These are phyloP conservation scores for Stellera chamaejasme DNA, from an alignment of 345 rosid genomes.

Conservation along the genomic window DNA sequence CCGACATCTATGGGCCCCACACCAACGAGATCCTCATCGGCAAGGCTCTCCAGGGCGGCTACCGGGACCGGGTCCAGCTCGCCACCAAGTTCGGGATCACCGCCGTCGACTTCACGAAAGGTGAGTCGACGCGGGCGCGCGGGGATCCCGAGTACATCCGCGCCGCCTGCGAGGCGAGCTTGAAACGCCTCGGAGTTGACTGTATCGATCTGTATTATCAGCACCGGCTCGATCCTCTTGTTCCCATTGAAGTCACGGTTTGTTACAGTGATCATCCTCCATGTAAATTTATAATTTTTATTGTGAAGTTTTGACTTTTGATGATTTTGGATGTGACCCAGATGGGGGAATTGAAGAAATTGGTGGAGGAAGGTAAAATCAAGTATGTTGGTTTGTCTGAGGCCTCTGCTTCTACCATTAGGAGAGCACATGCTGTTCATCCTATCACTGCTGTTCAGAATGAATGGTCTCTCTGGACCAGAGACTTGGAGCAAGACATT, in stretches of 20 bases:
- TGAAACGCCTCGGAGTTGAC: conserved; percentile 38
- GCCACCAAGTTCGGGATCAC: conserved; percentile 35
- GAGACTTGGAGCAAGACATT: conserved; percentile 61
- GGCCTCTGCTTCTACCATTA: conserved; percentile 75
- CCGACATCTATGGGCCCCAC: conserved; percentile 33
- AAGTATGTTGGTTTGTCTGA: conserved; percentile 65
- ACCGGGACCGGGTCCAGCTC: conserved; percentile 31
- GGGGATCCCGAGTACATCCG: conserved; percentile 46
- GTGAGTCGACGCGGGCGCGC: neutral
- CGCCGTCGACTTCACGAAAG: conserved; percentile 11
- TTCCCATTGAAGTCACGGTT: conserved; percentile 48
- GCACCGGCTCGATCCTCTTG: conserved; percentile 35
- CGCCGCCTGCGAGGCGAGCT: conserved; percentile 43
- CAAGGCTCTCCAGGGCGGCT: conserved; percentile 35
- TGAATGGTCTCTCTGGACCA: conserved; percentile 78
- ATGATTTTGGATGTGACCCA: neutral
- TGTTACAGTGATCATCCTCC: neutral
- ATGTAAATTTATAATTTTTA: too few relatives aligned
- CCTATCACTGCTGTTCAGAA: conserved; percentile 62
- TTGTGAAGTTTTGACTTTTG: neutral
- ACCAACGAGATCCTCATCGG: conserved; percentile 40
- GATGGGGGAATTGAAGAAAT: conserved; percentile 58
- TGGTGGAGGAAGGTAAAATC: conserved; percentile 68
- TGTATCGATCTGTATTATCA: conserved; percentile 51
- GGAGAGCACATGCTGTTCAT: conserved; percentile 77